Conservation (phyloP, 192 early-diverging fungal genomes). For the Coemansia sp. region DNA sequence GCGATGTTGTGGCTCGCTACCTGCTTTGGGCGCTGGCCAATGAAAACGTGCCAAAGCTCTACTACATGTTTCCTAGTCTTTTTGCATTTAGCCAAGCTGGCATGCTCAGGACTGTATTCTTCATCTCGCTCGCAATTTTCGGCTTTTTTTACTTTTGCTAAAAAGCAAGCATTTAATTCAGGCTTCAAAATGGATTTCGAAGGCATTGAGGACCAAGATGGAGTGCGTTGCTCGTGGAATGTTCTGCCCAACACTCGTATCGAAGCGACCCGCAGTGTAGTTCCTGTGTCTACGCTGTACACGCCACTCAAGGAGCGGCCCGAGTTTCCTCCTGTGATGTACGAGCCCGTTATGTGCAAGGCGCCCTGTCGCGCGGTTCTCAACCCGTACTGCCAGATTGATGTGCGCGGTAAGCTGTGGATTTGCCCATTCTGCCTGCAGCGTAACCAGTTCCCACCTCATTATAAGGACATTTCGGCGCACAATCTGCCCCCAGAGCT, state of each 20-base stretch:
- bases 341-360: conserved; percentile 98
- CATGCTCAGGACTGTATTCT: background rate
- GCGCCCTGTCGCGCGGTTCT: conserved; percentile 92
- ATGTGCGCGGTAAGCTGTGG: conserved; percentile 94
- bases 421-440: conserved; percentile 98
- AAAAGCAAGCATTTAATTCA: background rate
- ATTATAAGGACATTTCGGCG: conserved; percentile 93
- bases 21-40: conserved; percentile 7
- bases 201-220: conserved; percentile 90
- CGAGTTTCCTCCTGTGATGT: conserved; percentile 79
- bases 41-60: conserved; percentile 16
- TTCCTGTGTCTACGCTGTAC: conserved; percentile 90
- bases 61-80: background rate
- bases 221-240: conserved; percentile 97
- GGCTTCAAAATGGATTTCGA: conserved; percentile 70
- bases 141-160: background rate
- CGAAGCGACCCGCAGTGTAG: conserved; percentile 92
- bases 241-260: conserved; percentile 89
- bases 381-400: conserved; percentile 98
- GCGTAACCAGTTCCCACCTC: conserved; percentile 95
- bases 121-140: conserved; percentile 1
- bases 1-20: background rate
- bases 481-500: conserved; percentile 93
- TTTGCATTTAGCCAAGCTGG: no score
- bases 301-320: conserved; percentile 92